Evolutionary conservation across 23 red algal species (phyloP), one percentile per base, ranked within the genome.

Genomic region (Gracilaria gracilis): DNA sequence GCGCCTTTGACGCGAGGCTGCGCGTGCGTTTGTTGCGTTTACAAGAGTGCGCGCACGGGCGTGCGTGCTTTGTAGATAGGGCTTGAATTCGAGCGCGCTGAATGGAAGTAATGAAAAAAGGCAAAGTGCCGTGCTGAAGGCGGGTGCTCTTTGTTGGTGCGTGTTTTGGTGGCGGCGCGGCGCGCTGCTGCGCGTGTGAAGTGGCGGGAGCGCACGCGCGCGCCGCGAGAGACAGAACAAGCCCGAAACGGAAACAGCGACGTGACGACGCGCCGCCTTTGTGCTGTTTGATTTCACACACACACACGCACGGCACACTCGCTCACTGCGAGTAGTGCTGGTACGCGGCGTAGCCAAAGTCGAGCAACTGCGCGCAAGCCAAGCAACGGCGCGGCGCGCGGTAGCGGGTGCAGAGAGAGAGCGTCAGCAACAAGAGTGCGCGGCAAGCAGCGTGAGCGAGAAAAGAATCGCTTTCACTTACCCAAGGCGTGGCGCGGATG

Each of bases 331-430:
- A 83, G 53, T 24, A 83, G 25, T 49, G 79, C 39, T 61, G 40
- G 31, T 65, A 83, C n/a, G 61, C 79, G 40, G 79, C 79, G 39
- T 83, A 66, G 31, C 79, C 79, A 61, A 83, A 83, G 50, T 83
- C 79, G n/a, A 83, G 33, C 20, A 83, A 14, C 79, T 83, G 61
- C 53, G 57, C 4, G 29, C 8, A 14, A 0, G 16, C 11, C 42
- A 46, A 4, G 42, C 11, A 4, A 11, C 42, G 42, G 11, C 42
- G 42, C 25, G 27, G 21, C 27, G 51, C 39, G 66, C 66, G 66
- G 31, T 3, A n/a, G 6, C 33, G 36, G 20, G 23, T 9, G 34
- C 42, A 46, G 35, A 17, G 36, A 9, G 29, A n/a, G n/a, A n/a
- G n/a, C n/a, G n/a, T n/a, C n/a, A n/a, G n/a, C n/a, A n/a, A n/a